These are phyloP conservation scores for Didymella sp. DNA, from an alignment of 2,329 filamentous ascomycete species.

Conservation along the genomic window DNA sequence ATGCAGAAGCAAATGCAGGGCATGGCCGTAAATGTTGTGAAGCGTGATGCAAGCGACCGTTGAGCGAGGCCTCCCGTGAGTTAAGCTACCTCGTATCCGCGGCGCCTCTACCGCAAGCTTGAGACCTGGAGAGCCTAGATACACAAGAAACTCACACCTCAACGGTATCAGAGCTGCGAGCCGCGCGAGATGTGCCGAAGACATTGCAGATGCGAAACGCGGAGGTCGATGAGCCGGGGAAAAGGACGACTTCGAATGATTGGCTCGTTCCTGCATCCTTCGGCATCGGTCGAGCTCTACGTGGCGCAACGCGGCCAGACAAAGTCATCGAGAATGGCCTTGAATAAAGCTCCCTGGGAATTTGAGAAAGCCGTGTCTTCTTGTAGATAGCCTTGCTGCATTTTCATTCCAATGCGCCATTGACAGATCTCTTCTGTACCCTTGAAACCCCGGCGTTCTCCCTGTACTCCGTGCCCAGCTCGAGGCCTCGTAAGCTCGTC, in stretches of 20 bases:
- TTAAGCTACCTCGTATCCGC: constrained; percentile 8
- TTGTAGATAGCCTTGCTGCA: background rate
- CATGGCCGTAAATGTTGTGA: constrained; percentile 8
- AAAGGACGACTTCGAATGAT: constrained; percentile 22
- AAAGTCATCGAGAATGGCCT: constrained; percentile 20
- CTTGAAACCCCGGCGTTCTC: constrained; percentile 10
- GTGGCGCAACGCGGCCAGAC: constrained; percentile 23
- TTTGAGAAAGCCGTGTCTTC: background rate
- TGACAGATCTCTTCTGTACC: background rate
- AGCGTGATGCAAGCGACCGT: constrained; percentile 19
- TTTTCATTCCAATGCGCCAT: background rate
- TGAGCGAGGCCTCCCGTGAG: constrained; percentile 17
- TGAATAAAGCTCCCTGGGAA: constrained; percentile 1
- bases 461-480: constrained; percentile 12
- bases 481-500: constrained; percentile 41
- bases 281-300: constrained; percentile 9
- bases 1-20: constrained; percentile 6
- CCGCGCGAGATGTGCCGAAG: constrained; percentile 20
- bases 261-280: constrained; percentile 22
- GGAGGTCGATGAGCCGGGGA: constrained; percentile 22
- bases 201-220: constrained; percentile 35
- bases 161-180: constrained; percentile 32
- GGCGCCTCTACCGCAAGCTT: constrained; percentile 21
- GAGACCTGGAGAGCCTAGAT: constrained; percentile 21
- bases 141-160: constrained; percentile 33